Conservation (phyloP, 768 basidiomycete genomes). For the Suillus occidentalis region DNA sequence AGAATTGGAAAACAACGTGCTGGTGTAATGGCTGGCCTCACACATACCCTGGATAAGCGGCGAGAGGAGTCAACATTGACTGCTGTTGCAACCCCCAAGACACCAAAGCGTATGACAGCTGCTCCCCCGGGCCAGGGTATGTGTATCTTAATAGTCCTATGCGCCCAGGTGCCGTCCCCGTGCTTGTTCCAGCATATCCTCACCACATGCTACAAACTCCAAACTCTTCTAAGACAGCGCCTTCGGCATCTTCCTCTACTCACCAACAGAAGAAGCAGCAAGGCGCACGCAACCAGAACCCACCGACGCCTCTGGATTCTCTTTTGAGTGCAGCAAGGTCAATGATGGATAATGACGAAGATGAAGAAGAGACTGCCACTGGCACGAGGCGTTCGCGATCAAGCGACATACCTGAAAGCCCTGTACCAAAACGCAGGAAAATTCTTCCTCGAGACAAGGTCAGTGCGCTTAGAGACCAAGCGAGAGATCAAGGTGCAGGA, state of each 20-base stretch:
- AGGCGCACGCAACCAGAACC: slow-evolving; percentile 23
- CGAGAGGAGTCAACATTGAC: slow-evolving; percentile 26
- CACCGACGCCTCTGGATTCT: slow-evolving; percentile 55
- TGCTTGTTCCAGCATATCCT: slow-evolving; percentile 31
- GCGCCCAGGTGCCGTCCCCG: slow-evolving; percentile 26
- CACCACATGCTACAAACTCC: slow-evolving; percentile 31
- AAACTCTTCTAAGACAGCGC: slow-evolving; percentile 31
- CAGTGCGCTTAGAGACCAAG: slow-evolving; percentile 6
- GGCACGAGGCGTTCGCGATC: slow-evolving; percentile 30
- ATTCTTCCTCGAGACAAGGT: slow-evolving; percentile 18
- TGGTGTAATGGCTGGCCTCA: slow-evolving; percentile 52
- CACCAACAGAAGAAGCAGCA: slow-evolving; percentile 20
- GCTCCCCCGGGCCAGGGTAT: slow-evolving; percentile 27
- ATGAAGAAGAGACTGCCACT: slow-evolving; percentile 18
- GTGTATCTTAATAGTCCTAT: slow-evolving; percentile 29
- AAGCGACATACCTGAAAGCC: slow-evolving; percentile 31
- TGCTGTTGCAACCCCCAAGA: slow-evolving; percentile 23
- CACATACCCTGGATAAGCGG: slow-evolving; percentile 31
- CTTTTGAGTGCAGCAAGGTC: slow-evolving; percentile 60
- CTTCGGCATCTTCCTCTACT: slow-evolving; percentile 25
- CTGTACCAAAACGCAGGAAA: slow-evolving; percentile 41
- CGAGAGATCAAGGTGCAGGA: not conserved
- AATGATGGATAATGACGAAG: slow-evolving; percentile 44
- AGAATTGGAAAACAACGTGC: slow-evolving; percentile 64
- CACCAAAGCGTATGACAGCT: slow-evolving; percentile 32